Conservation (phyloP, 2,329 filamentous ascomycete genomes). For the Apiospora arundinis region DNA sequence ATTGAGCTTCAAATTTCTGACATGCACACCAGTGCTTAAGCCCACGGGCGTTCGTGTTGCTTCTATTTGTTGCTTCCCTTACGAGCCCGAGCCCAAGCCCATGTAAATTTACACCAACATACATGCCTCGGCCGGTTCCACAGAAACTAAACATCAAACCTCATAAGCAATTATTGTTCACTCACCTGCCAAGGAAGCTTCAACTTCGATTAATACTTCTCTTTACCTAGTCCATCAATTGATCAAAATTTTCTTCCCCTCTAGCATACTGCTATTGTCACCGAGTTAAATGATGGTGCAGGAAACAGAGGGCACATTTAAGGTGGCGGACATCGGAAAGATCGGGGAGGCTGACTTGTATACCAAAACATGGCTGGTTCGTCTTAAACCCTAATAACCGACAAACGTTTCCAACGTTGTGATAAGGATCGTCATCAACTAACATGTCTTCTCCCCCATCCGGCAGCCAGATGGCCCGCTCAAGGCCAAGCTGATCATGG, state of each 20-base stretch:
- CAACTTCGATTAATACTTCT: neutral
- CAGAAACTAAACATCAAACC: conserved; percentile 1
- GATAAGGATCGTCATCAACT: conserved; percentile 1
- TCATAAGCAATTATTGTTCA: neutral
- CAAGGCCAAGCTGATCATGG: conserved; percentile 77
- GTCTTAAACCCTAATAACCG: conserved; percentile 33
- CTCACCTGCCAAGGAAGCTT: neutral
- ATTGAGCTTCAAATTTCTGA: neutral
- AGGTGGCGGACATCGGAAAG: conserved; percentile 47
- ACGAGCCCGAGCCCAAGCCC: neutral
- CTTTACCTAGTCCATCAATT: neutral
- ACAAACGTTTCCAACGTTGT: neutral
- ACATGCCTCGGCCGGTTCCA: conserved; percentile 2
- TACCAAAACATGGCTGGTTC: conserved; percentile 65
- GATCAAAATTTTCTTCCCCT: neutral
- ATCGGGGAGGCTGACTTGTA: conserved; percentile 45
- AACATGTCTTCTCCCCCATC: neutral
- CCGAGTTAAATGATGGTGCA: conserved; percentile 42
- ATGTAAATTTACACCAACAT: neutral
- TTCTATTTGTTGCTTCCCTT: conserved; percentile 6
- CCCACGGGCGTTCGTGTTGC: neutral
- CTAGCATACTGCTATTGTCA: neutral
- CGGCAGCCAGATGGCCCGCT: conserved; percentile 59
- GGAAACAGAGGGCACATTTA: conserved; percentile 57
- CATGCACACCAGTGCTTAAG: neutral